These are phyloP conservation scores for Quercus aquifolioides DNA, from an alignment of 306 rosid genomes.

Conservation along the genomic window DNA sequence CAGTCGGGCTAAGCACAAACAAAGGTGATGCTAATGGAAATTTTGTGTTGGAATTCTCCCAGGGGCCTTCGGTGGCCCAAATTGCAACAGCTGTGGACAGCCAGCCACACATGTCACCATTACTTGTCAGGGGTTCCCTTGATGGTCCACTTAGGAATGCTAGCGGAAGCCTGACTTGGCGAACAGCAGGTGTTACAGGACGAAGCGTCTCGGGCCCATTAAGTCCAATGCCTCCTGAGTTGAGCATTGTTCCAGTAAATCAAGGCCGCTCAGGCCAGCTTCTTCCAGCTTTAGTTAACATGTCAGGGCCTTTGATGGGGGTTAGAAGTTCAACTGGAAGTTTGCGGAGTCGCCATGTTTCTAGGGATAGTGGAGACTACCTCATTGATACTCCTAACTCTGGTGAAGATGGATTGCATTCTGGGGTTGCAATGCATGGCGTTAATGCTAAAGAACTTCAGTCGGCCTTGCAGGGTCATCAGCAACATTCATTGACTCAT, in stretches of 20 bases:
- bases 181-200: conserved; percentile 93
- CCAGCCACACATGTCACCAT: conserved; percentile 98
- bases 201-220: conserved; percentile 96
- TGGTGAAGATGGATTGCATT: conserved; percentile 84
- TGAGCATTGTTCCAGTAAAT: conserved; percentile 81
- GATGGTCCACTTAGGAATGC: conserved; percentile 97
- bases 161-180: conserved; percentile 99
- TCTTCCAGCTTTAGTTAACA: conserved; percentile 86
- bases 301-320: conserved; percentile 99
- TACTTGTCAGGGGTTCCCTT: conserved; percentile 98
- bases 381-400: conserved; percentile 98
- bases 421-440: conserved; percentile 62
- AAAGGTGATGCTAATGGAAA: conserved; percentile 77
- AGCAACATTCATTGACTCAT: conserved; percentile 92
- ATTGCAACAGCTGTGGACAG: conserved; percentile 81
- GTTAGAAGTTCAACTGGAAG: conserved; percentile 98
- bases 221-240: conserved; percentile 96
- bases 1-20: conserved; percentile 48
- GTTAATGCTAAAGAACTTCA: conserved; percentile 94
- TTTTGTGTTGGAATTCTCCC: conserved; percentile 92
- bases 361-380: conserved; percentile 98
- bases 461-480: conserved; percentile 99
- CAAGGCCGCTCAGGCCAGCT: conserved; percentile 95
- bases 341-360: conserved; percentile 92
- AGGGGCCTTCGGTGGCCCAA: conserved; percentile 92